phyloP scores from a whole-genome alignment of 768 basidiomycete genomes.

The Termitomyces sp. region DNA sequence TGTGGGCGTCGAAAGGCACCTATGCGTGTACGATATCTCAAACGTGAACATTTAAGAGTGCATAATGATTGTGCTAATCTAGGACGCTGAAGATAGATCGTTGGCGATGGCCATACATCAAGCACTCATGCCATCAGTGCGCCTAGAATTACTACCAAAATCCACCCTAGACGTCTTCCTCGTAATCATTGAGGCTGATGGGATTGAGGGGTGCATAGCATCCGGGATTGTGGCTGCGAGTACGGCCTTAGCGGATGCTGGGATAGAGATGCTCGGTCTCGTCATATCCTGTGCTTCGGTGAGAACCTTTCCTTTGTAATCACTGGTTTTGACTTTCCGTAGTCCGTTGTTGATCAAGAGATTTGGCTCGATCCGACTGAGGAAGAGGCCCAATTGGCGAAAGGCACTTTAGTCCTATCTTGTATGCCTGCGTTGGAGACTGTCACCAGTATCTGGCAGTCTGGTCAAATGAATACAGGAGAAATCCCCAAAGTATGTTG shows the following conservation, averaged over 20 bases:
- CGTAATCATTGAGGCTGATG: slow-evolving; percentile 87
- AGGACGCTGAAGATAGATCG: slow-evolving; percentile 94
- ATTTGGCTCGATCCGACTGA: slow-evolving; percentile 80
- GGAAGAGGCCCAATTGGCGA: slow-evolving; percentile 51
- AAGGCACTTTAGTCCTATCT: slow-evolving; percentile 69
- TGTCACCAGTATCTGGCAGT: slow-evolving; percentile 84
- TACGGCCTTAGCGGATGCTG: slow-evolving; percentile 88
- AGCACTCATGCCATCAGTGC: slow-evolving; percentile 75
- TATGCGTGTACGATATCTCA: slow-evolving; percentile 58
- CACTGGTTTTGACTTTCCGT: slow-evolving; percentile 2
- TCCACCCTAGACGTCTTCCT: slow-evolving; percentile 90
- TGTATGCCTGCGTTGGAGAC: slow-evolving; percentile 85
- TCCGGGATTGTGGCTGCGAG: slow-evolving; percentile 84
- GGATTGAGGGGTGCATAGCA: slow-evolving; percentile 83
- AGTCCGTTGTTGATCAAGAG: slow-evolving; percentile 54
- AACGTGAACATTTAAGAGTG: slow-evolving; percentile 1
- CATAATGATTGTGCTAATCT: slow-evolving; percentile 16
- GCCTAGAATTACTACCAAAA: slow-evolving; percentile 90
- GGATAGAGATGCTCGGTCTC: slow-evolving; percentile 86
- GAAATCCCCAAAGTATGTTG: slow-evolving; percentile 51
- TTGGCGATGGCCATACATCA: slow-evolving; percentile 82
- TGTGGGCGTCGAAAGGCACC: slow-evolving; percentile 73
- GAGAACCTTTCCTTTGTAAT: slow-evolving; percentile 17
- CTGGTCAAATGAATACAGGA: slow-evolving; percentile 54
- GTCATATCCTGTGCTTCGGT: slow-evolving; percentile 83